Percentiles rank a stretch among this genome's conserved stretches.
These are phyloP conservation scores for Aspergillus sp. DNA, from an alignment of 2,329 filamentous ascomycete species.

Conservation along the genomic window DNA sequence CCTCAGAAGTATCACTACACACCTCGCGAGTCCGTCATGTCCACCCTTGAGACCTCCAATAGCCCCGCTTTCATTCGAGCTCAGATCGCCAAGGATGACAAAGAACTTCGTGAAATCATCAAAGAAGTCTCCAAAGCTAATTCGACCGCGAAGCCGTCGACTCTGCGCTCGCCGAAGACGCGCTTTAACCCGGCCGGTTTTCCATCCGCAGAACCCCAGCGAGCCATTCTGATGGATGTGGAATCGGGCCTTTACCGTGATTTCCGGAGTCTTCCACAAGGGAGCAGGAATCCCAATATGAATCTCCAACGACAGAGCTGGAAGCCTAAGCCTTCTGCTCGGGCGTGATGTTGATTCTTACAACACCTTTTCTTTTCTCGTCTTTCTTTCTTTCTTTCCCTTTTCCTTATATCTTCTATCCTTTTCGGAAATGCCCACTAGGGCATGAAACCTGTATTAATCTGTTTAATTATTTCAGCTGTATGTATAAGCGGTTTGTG, in stretches of 20 bases:
- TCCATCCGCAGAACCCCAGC: slow-evolving; percentile 36
- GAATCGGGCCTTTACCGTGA: slow-evolving; percentile 30
- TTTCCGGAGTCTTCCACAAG: slow-evolving; percentile 20
- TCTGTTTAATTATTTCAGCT: slow-evolving; percentile 9
- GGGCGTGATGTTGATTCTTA: slow-evolving; percentile 13
- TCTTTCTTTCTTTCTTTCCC: slow-evolving; percentile 7
- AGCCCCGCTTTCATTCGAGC: slow-evolving; percentile 69
- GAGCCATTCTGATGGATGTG: slow-evolving; percentile 42
- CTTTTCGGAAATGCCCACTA: slow-evolving; percentile 18
- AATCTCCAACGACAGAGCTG: slow-evolving; percentile 27
- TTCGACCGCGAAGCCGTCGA: slow-evolving; percentile 11
- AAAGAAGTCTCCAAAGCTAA: slow-evolving; percentile 50
- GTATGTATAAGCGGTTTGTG: slow-evolving; percentile 12
- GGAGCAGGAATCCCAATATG: slow-evolving; percentile 28
- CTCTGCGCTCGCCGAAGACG: slow-evolving; percentile 17
- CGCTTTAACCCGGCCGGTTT: slow-evolving; percentile 22
- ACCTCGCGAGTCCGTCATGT: slow-evolving; percentile 74
- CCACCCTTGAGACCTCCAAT: slow-evolving; percentile 53
- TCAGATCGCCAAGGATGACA: slow-evolving; percentile 71
- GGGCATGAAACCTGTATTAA: slow-evolving; percentile 4
- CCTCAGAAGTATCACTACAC: slow-evolving; percentile 63
- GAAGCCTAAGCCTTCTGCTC: slow-evolving; percentile 27
- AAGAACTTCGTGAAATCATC: slow-evolving; percentile 69
- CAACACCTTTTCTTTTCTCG: neutral
- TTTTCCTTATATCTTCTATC: slow-evolving; percentile 6